Conservation (phyloP, 106 monocot species). For the Platanthera zijinensis region DNA sequence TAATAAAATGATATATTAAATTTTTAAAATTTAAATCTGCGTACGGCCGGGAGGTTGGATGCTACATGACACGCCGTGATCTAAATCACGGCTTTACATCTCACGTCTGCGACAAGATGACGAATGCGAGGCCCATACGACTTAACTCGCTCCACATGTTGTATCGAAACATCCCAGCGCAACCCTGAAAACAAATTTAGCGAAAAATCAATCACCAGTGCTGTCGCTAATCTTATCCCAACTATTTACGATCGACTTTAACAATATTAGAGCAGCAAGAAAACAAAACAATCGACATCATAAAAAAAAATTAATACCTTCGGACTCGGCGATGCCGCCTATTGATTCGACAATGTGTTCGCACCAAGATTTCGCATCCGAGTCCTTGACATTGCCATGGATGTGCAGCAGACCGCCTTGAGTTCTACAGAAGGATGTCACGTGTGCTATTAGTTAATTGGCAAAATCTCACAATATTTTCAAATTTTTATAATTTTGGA, state of each 20-base stretch:
- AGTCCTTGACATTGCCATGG: conserved; percentile 79
- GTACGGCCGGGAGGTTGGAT: no score
- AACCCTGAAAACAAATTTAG: conserved; percentile 30
- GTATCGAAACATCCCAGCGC: conserved; percentile 64
- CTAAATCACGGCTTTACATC: conserved; percentile 26
- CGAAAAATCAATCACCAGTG: neutral
- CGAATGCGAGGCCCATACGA: conserved; percentile 88
- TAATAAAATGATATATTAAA: no score
- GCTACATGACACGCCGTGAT: neutral
- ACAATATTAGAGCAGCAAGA: neutral
- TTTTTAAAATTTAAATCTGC: no score
- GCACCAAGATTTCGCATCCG: conserved; percentile 51
- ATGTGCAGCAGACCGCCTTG: conserved; percentile 73
- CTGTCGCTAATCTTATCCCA: no score
- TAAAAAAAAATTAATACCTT: conserved; percentile 40
- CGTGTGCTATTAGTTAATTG: neutral
- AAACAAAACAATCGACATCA: neutral
- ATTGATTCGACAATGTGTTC: conserved; percentile 59
- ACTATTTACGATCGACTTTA: neutral
- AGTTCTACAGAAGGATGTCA: conserved; percentile 23
- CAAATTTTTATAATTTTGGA: neutral
- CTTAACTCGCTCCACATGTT: conserved; percentile 79
- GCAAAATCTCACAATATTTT: neutral
- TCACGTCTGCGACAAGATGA: conserved; percentile 77
- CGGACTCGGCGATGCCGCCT: conserved; percentile 27